A percentile compares a stretch with the other conserved stretches of the same genome.
phyloP scores from a whole-genome alignment of 768 basidiomycete species.

The Amanita thiersii region DNA sequence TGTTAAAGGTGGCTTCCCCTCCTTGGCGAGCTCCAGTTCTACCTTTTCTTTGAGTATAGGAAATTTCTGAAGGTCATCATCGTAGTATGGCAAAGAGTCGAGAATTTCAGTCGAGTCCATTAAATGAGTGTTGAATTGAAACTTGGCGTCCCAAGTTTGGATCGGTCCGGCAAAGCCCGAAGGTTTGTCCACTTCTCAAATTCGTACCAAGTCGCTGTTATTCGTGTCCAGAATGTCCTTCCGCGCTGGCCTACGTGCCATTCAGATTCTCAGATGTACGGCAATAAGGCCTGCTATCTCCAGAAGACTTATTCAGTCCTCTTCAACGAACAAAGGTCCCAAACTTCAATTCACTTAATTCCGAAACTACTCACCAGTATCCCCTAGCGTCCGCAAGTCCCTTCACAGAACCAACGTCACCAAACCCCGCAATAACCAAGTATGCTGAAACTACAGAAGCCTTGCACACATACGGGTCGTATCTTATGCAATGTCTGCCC shows the following conservation, averaged over 20 bases:
- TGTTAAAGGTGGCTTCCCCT: slow-evolving; percentile 49
- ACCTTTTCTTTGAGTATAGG: slow-evolving; percentile 70
- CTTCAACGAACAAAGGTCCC: slow-evolving; percentile 41
- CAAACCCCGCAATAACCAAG: slow-evolving; percentile 71
- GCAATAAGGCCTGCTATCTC: slow-evolving; percentile 24
- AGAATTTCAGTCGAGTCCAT: slow-evolving; percentile 34
- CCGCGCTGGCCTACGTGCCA: slow-evolving; percentile 33
- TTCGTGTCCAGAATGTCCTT: slow-evolving; percentile 26
- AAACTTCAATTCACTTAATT: slow-evolving; percentile 4
- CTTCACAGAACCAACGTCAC: slow-evolving; percentile 83
- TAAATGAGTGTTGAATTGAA: slow-evolving; percentile 9
- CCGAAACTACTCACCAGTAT: slow-evolving; percentile 11
- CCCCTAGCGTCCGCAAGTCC: slow-evolving; percentile 59
- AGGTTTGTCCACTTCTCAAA: slow-evolving; percentile 11
- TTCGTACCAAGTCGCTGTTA: slow-evolving; percentile 13
- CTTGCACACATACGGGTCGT: slow-evolving; percentile 89
- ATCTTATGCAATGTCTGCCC: slow-evolving; percentile 86
- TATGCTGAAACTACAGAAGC: slow-evolving; percentile 68
- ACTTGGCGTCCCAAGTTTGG: neutral
- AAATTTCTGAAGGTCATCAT: slow-evolving; percentile 80
- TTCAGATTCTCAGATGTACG: slow-evolving; percentile 32
- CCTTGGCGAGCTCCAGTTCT: slow-evolving; percentile 66
- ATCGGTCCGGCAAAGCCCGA: slow-evolving; percentile 28
- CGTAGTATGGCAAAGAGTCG: slow-evolving; percentile 91
- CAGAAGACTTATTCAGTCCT: slow-evolving; percentile 39